These are phyloP conservation scores for Colletotrichum zoysiae DNA, from an alignment of 2,329 filamentous ascomycete genomes.

Conservation along the genomic window DNA sequence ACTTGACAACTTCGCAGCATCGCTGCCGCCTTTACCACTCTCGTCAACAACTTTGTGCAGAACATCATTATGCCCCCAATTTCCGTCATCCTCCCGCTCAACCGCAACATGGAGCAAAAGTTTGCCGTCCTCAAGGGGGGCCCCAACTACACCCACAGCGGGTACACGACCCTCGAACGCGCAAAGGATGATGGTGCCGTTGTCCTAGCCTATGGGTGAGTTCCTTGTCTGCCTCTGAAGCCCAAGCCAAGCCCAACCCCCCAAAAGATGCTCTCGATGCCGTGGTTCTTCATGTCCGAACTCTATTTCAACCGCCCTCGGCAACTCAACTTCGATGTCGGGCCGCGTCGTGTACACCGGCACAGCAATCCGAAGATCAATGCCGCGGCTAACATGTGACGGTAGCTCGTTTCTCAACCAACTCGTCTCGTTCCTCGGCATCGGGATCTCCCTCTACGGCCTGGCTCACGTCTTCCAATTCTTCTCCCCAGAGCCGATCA, in stretches of 20 bases:
- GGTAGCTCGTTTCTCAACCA: slow-evolving; percentile 72
- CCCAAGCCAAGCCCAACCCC: background rate
- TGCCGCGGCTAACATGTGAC: background rate
- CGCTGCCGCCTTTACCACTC: slow-evolving; percentile 76
- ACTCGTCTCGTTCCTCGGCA: slow-evolving; percentile 73
- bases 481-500: slow-evolving; percentile 73
- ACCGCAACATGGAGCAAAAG: slow-evolving; percentile 80
- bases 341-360: no score
- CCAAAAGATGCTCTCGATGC: background rate
- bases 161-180: slow-evolving; percentile 78
- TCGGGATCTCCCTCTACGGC: slow-evolving; percentile 74
- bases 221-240: slow-evolving; percentile 21
- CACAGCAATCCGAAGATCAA: no score
- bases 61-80: slow-evolving; percentile 78
- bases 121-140: slow-evolving; percentile 75
- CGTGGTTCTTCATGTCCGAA: background rate
- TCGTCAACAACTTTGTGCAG: slow-evolving; percentile 79
- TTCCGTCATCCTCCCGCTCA: slow-evolving; percentile 76
- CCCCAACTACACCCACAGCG: slow-evolving; percentile 63
- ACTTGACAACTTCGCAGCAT: slow-evolving; percentile 60
- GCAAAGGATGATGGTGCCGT: slow-evolving; percentile 79
- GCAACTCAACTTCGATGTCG: background rate
- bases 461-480: slow-evolving; percentile 73
- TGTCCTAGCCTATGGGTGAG: slow-evolving; percentile 77
- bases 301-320: background rate